These are phyloP conservation scores for Xylaria acuta DNA, from an alignment of 495 filamentous ascomycete genomes.

Conservation along the genomic window DNA sequence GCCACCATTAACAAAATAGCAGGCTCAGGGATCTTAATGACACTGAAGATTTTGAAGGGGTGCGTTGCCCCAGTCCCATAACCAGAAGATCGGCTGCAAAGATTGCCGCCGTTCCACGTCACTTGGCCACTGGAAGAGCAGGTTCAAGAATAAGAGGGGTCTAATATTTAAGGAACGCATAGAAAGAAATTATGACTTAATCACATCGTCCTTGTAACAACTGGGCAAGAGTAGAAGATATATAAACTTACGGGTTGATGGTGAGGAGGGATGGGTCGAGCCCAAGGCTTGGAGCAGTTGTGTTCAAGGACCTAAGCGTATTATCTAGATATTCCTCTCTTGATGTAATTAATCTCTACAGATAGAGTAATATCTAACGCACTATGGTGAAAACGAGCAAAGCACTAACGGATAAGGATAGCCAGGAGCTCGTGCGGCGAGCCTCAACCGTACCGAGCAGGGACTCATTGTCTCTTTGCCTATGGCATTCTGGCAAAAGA, in stretches of 20 bases:
- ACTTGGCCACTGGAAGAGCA: not conserved
- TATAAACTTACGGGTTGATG: slow-evolving; percentile 4
- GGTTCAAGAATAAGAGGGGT: not conserved
- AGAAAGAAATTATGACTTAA: not conserved
- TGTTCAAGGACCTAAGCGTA: not conserved
- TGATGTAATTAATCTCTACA: slow-evolving; percentile 19
- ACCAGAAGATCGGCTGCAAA: slow-evolving; percentile 13
- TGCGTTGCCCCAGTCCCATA: slow-evolving; percentile 1
- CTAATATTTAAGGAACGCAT: not conserved
- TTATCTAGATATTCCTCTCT: not conserved
- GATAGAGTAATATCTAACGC: slow-evolving; percentile 3
- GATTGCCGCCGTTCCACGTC: not conserved
- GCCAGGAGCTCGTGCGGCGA: not conserved
- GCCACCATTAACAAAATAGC: slow-evolving; percentile 39
- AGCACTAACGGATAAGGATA: slow-evolving; percentile 3
- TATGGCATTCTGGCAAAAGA: slow-evolving; percentile 25
- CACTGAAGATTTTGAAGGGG: slow-evolving; percentile 8
- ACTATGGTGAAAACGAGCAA: slow-evolving; percentile 4
- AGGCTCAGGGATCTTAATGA: slow-evolving; percentile 29
- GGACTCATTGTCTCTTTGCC: slow-evolving; percentile 17
- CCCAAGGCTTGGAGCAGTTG: not conserved
- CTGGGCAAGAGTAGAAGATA: not conserved
- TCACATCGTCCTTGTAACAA: not conserved
- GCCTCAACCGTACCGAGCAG: slow-evolving; percentile 18
- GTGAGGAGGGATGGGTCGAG: slow-evolving; percentile 1